Conservation (phyloP, 129 eudicot genomes). For the Chrysanthemum seticuspe region DNA sequence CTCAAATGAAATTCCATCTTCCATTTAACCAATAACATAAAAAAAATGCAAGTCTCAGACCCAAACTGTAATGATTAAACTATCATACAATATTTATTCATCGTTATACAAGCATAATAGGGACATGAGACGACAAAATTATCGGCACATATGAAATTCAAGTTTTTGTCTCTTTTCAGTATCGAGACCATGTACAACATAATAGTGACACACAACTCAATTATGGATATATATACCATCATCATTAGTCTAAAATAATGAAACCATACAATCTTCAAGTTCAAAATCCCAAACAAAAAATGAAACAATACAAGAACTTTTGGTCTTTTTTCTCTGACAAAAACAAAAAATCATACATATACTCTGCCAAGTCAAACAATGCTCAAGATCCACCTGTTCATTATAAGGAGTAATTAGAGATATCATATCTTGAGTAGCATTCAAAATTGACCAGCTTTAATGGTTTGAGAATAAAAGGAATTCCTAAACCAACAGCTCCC, state of each 20-base stretch:
- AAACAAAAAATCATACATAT: constrained; percentile 22
- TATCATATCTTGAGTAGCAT: not conserved
- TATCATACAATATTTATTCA: not conserved
- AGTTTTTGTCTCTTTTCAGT: not conserved
- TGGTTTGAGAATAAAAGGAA: not conserved
- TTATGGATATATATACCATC: constrained; percentile 12
- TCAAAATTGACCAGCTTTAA: not conserved
- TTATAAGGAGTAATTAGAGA: not conserved
- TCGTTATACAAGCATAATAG: not conserved
- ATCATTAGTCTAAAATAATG: constrained; percentile 14
- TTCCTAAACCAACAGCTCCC: too few relatives aligned
- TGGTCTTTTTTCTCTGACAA: constrained; percentile 19
- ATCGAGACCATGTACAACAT: constrained; percentile 6
- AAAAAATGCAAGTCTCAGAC: not conserved
- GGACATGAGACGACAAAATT: not conserved
- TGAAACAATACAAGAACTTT: constrained; percentile 22
- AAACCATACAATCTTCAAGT: constrained; percentile 11
- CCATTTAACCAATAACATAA: too few relatives aligned
- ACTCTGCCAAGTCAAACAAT: constrained; percentile 15
- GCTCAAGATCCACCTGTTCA: constrained; percentile 59
- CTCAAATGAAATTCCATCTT: too few relatives aligned
- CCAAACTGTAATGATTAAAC: not conserved
- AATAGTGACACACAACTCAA: constrained; percentile 4
- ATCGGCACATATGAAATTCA: not conserved
- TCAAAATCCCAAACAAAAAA: constrained; percentile 28